Evolutionary conservation across 176 grass and related monocot genomes (phyloP).

Genomic region (Triticum dicoccoides): DNA sequence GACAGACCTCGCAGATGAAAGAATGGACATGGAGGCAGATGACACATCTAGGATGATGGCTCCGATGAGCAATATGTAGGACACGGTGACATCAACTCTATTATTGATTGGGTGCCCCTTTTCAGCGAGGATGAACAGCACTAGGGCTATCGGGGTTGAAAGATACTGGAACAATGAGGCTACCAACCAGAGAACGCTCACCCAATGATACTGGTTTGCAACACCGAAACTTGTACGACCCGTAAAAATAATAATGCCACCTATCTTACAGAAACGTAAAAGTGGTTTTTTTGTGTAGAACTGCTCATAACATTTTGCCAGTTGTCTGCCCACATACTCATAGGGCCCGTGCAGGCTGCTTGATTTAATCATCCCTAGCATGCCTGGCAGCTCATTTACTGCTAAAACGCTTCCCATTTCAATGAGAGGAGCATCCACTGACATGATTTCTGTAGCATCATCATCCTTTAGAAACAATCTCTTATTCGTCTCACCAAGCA

Average conservation of each 20-base stretch:
- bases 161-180: not conserved
- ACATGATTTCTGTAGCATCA: not conserved
- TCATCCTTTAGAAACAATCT: too few species aligned
- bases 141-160: not conserved
- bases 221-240: too few species aligned
- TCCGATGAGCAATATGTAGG: not conserved
- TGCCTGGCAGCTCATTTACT: too few species aligned
- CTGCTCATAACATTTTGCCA: not conserved
- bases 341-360: not conserved
- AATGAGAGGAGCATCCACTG: not conserved
- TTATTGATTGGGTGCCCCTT: not conserved
- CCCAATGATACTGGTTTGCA: too few species aligned
- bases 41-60: not conserved
- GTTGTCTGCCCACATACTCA: not conserved
- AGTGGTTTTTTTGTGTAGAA: not conserved
- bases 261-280: fast-evolving
- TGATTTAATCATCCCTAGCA: too few species aligned
- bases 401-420: fast-evolving
- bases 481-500: not conserved
- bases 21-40: not conserved
- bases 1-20: not conserved
- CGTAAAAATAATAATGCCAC: too few species aligned
- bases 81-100: not conserved
- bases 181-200: too few species aligned
- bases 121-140: not conserved